phyloP scores from a whole-genome alignment of 2,329 filamentous ascomycete species.

The Ceratocystis cacaofunesta region DNA sequence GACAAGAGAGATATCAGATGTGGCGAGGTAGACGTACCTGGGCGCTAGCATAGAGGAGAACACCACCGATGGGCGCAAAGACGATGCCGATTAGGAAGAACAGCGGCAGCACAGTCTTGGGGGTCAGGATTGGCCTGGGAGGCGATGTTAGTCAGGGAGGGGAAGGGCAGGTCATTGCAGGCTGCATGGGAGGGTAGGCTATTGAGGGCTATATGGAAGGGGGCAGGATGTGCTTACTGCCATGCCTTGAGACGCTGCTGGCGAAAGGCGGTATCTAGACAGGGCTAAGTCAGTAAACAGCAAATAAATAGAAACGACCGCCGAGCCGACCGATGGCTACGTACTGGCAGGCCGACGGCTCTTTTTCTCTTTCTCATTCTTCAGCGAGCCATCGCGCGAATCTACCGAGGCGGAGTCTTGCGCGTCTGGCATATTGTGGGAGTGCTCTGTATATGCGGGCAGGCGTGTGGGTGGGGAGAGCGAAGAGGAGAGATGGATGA shows the following conservation, averaged over 20 bases:
- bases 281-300: slow-evolving; percentile 2
- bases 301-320: neutral
- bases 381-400: slow-evolving; percentile 36
- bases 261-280: slow-evolving; percentile 79
- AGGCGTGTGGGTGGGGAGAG: neutral
- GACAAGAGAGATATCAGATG: neutral
- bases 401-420: slow-evolving; percentile 34
- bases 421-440: slow-evolving; percentile 32
- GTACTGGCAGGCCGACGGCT: slow-evolving; percentile 79
- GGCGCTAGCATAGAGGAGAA: slow-evolving; percentile 72
- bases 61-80: slow-evolving; percentile 81
- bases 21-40: slow-evolving; percentile 37
- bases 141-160: slow-evolving; percentile 1
- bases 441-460: neutral
- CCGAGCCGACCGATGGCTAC: neutral
- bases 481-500: neutral
- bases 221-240: slow-evolving; percentile 50
- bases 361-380: slow-evolving; percentile 63
- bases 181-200: slow-evolving; percentile 36
- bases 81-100: slow-evolving; percentile 86
- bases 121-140: slow-evolving; percentile 74
- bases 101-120: slow-evolving; percentile 79
- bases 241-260: slow-evolving; percentile 96
- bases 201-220: neutral
- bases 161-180: neutral